Base-by-base conservation (phyloP, 305 asterid genomes). In the Salvia sclarea region DNA sequence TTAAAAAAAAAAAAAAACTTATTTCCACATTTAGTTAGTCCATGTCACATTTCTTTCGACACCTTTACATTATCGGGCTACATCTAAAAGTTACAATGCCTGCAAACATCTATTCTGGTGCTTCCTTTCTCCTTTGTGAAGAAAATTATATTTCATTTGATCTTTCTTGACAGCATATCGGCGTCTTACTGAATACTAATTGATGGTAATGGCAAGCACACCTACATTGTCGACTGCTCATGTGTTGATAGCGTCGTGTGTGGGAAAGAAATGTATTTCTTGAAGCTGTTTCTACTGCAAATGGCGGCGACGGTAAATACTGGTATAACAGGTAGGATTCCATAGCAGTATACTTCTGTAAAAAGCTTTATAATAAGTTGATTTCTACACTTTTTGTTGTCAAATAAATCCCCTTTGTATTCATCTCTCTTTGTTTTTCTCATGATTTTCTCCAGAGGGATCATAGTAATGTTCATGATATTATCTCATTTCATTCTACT, bases 241-340 rank as follows among this genome's bases (percentile, higher is more conserved):
- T 25, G 44, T 58, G 38, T 40, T 55, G 64, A 61, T 41, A n/a
- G 33, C 56, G 41, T 43, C 20, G 20, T 18, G 33, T 50, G 11
- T 11, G 58, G 40, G 65, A 20, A 53, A 49, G 45, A 66, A 33
- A 16, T 47, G 22, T 33, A 13, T 37, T 33, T 62, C 70, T 59
- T 55, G 37, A 50, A 22, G 58, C 71, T 45, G 24, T 30, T n/a
- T 69, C 13, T 18, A 48, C 21, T 31, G 60, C 35, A 16, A 28
- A n/a, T 41, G 25, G 50, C 52, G 17, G 48, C 64, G 4, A 58
- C 13, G 56, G 60, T 74, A 17, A 21, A 57, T 72, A 64, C 38
- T 2, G 8, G n/a, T 70, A 24, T 43, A 8, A 11, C 58, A 60
- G 45, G 50, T 52, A 48, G 21, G 49, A 9, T n/a, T n/a, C n/a